Evolutionary conservation across 495 filamentous ascomycete species (phyloP).

Genomic region (Halenospora varia): DNA sequence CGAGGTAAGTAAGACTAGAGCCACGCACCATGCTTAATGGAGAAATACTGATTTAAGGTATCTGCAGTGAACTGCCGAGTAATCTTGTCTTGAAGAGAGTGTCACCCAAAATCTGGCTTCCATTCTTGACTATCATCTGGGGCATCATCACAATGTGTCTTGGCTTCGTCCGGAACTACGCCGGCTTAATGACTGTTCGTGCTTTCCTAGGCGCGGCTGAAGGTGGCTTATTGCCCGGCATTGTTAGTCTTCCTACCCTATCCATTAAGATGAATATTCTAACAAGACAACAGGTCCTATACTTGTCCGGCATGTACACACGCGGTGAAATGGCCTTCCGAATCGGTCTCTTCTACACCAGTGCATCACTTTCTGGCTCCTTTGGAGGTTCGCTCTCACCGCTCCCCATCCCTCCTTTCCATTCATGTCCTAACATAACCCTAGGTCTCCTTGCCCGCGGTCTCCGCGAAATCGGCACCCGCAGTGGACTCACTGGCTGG

Average conservation of each 20-base stretch:
- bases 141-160: constrained; percentile 69
- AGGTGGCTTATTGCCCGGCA: constrained; percentile 80
- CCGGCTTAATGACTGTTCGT: constrained; percentile 75
- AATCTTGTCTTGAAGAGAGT: constrained; percentile 64
- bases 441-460: too few relatives aligned
- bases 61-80: constrained; percentile 54
- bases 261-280: neutral
- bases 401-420: too few relatives aligned
- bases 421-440: too few relatives aligned
- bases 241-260: constrained; percentile 45
- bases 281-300: constrained; percentile 35
- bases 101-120: constrained; percentile 57
- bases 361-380: constrained; percentile 52
- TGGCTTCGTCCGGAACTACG: constrained; percentile 72
- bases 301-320: constrained; percentile 50
- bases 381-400: constrained; percentile 61
- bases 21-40: constrained; percentile 31
- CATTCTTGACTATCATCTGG: constrained; percentile 53
- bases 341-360: constrained; percentile 54
- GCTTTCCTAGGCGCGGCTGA: constrained; percentile 84
- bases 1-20: constrained; percentile 35
- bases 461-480: constrained; percentile 54
- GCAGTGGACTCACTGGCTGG: constrained; percentile 49
- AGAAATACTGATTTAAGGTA: neutral
- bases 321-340: constrained; percentile 58